Conservation (phyloP, 805 yeast species). For the Candida piceae region DNA sequence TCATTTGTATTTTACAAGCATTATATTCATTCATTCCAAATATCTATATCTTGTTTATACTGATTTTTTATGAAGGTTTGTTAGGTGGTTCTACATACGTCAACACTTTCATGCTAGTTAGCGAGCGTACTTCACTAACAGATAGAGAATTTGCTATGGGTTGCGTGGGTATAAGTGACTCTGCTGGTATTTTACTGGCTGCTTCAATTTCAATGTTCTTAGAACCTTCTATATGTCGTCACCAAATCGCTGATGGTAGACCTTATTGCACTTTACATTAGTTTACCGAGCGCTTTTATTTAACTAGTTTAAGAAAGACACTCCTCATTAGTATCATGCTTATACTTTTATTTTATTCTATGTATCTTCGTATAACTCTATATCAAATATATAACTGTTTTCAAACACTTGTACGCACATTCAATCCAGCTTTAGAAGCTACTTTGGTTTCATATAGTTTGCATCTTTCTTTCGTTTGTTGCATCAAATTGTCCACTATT, state of each 20-base stretch:
- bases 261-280: conserved; percentile 65
- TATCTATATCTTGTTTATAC: conserved; percentile 54
- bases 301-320: no score
- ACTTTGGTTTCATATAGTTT: no score
- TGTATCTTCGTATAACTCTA: no score
- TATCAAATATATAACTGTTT: no score
- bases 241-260: conserved; percentile 67
- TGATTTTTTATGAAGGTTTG: conserved; percentile 82
- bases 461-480: conserved; percentile 24
- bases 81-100: conserved; percentile 90
- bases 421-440: no score
- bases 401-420: no score
- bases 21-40: conserved; percentile 49
- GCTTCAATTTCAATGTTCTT: conserved; percentile 70
- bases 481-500: conserved; percentile 49
- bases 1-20: conserved; percentile 60
- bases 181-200: conserved; percentile 79
- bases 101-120: conserved; percentile 76
- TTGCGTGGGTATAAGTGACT: conserved; percentile 77
- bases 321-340: no score
- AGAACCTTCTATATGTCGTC: conserved; percentile 66
- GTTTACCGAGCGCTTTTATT: conserved; percentile 1
- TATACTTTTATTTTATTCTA: no score
- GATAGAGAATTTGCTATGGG: conserved; percentile 80
- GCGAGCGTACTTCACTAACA: conserved; percentile 46